A percentile compares a stretch with the other conserved stretches of the same genome.
Conservation (phyloP, 1,284 basidiomycete genomes). For the Cryptococcus sp. region DNA sequence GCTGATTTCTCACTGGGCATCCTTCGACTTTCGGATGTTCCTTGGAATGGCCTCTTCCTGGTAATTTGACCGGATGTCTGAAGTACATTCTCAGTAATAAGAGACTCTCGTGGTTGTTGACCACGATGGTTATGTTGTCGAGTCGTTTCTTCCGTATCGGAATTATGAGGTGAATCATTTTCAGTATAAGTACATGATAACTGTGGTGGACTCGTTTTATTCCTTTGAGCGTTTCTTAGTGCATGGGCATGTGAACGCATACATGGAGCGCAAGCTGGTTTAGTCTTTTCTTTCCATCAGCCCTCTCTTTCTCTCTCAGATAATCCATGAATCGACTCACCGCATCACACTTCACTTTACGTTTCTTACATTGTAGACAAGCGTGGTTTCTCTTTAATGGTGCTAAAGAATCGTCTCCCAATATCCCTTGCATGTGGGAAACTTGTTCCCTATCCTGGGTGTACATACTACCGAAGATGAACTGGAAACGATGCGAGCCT, state of each 20-base stretch:
- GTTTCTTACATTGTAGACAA: conserved; percentile 43
- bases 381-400: conserved; percentile 44
- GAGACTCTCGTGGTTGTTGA: neutral
- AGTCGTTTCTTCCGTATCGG: conserved; percentile 4
- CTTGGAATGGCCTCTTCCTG: neutral
- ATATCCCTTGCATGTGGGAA: conserved; percentile 7
- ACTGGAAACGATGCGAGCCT: too few species aligned
- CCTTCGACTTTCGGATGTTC: neutral
- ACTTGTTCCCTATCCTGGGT: too few species aligned
- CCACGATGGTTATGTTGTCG: conserved; percentile 1
- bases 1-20: neutral
- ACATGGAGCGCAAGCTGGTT: conserved; percentile 39
- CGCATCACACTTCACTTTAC: conserved; percentile 44
- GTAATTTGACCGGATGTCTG: neutral
- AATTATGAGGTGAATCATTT: conserved; percentile 10
- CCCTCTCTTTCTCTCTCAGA: neutral
- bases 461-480: too few species aligned
- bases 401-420: conserved; percentile 38
- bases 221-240: conserved; percentile 34
- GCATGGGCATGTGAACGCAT: conserved; percentile 42
- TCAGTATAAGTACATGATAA: conserved; percentile 38
- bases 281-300: conserved; percentile 9
- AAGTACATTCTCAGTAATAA: neutral
- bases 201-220: conserved; percentile 21
- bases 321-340: conserved; percentile 11